Evolutionary conservation across 805 yeast species (phyloP), one percentile per base, ranked within the genome.

Genomic region (Zygosaccharomyces lentus): DNA sequence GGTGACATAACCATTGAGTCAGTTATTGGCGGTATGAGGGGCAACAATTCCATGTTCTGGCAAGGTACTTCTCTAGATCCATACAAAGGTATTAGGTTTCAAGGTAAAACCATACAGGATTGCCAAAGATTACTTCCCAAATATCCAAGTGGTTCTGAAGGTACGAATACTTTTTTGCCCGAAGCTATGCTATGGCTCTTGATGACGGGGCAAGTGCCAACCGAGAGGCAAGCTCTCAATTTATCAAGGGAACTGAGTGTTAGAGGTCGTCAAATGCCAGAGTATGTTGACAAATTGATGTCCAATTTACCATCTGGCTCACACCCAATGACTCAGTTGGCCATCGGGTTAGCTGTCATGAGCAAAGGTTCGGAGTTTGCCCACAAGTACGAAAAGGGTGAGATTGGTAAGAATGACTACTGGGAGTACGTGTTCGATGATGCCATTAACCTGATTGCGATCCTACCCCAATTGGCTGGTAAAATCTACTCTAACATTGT

Each of bases 271-370:
- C 75, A 74, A 42, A 70, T 84, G 54, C 93, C 93, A 49, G 76
- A 72, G 53, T 79, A 81, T 64, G 78, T 81, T 37, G 74, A 69
- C 59, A 78, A 75, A 57, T 67, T 82, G 44, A 69, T 84, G 52
- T 84, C 80, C 69, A 66, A 74, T 41, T 73, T 83, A 49, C 93
- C 93, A 45, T 63, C 75, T 34, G 74, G 78, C 55, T 72, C 84
- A 64, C 93, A 84, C 67, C 93, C 93, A 62, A 84, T 84, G 93
- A 83, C 91, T 25, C 93, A 84, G 65, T 73, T 84, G 58, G 76
- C 87, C 40, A 82, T 85, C 61, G 90, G 87, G 26, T 78, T 85
- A 40, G 75, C 83, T 46, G 83, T 89, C 34, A 74, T 85, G 65
- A 84, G 83, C 69, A 75, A 81, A 49, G 84, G 81, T 55, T 82